A percentile compares a stretch with the other conserved stretches of the same genome.
phyloP scores from a whole-genome alignment of 2,329 filamentous ascomycete genomes.

The Cladosporium sp. region DNA sequence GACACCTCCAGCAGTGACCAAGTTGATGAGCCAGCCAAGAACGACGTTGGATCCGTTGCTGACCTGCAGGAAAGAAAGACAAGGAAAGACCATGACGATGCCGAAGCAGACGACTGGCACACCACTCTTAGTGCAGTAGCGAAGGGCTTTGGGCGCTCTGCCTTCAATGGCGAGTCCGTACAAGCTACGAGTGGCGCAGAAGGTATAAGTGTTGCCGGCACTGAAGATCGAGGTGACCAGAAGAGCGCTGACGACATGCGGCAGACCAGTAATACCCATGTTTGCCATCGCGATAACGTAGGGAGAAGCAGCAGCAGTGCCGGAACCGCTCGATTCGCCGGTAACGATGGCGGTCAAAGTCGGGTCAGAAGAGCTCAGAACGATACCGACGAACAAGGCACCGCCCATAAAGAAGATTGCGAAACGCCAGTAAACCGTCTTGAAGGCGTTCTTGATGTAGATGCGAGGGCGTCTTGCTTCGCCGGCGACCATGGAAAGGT shows the following conservation, averaged over 20 bases:
- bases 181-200: conserved; percentile 54
- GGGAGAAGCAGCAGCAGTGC: conserved; percentile 33
- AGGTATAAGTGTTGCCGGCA: conserved; percentile 57
- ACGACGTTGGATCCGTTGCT: conserved; percentile 32
- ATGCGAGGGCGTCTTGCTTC: conserved; percentile 47
- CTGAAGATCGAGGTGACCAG: conserved; percentile 57
- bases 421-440: conserved; percentile 49
- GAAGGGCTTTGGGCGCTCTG: conserved; percentile 55
- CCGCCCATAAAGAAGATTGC: conserved; percentile 50
- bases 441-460: conserved; percentile 50
- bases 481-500: conserved; percentile 51
- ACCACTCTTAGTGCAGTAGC: conserved; percentile 60
- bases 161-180: conserved; percentile 57
- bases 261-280: conserved; percentile 45
- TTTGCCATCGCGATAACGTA: conserved; percentile 40
- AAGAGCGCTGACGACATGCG: conserved; percentile 40
- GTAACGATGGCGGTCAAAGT: conserved; percentile 29
- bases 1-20: conserved; percentile 59
- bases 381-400: conserved; percentile 47
- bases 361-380: conserved; percentile 36
- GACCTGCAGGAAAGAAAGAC: conserved; percentile 39
- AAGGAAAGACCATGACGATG: conserved; percentile 36
- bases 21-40: conserved; percentile 48
- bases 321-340: conserved; percentile 18
- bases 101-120: conserved; percentile 61